Conservation (phyloP, 2,329 filamentous ascomycete genomes). For the Fusarium virguliforme region DNA sequence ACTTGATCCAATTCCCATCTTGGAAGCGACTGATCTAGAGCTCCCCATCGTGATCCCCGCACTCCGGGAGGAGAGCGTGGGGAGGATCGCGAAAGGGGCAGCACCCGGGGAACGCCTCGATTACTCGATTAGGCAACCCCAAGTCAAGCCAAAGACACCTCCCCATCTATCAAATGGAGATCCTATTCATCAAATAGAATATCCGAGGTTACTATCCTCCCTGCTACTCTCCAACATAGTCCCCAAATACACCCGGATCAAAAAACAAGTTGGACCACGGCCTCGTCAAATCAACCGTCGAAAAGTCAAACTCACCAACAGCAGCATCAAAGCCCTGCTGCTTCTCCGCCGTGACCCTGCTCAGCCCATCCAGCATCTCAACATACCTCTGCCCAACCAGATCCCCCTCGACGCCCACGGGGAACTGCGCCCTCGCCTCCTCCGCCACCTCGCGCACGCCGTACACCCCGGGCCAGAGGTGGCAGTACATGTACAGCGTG, state of each 20-base stretch:
- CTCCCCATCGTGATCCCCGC: not conserved
- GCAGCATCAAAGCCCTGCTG: not conserved
- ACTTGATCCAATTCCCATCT: not conserved
- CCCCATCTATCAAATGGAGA: not conserved
- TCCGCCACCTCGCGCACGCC: not conserved
- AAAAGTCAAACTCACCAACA: not conserved
- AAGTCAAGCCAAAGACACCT: not conserved
- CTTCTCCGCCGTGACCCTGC: not conserved
- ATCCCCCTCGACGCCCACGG: not conserved
- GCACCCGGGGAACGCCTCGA: not conserved
- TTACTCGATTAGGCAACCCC: not conserved
- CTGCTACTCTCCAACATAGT: not conserved
- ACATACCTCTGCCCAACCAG: not conserved
- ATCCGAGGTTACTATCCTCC: not conserved
- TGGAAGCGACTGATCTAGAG: not conserved
- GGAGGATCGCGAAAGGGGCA: not conserved
- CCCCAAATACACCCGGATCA: not conserved
- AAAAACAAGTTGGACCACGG: not conserved
- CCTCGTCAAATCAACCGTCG: not conserved
- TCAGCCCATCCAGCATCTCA: not conserved
- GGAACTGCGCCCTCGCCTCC: slow-evolving; percentile 1
- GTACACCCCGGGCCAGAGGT: not conserved
- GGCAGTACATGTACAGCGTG: not conserved
- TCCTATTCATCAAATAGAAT: not conserved
- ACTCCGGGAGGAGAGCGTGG: not conserved